phyloP scores from a whole-genome alignment of 2,329 filamentous ascomycete species.

The Aspergillus intermedius region DNA sequence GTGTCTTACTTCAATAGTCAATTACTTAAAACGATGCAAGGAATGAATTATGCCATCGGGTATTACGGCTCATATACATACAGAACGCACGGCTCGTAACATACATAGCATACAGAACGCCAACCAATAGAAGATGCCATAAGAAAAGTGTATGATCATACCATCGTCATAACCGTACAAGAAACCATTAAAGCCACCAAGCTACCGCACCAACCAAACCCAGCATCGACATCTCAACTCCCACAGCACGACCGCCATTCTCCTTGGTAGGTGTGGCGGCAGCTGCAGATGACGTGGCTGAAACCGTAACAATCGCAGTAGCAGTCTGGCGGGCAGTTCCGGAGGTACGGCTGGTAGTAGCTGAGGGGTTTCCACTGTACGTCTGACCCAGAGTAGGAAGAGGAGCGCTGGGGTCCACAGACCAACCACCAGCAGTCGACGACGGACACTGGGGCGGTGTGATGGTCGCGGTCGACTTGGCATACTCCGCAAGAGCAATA shows the following conservation, averaged over 20 bases:
- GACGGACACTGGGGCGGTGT: constrained; percentile 64
- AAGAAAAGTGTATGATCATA: neutral
- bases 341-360: neutral
- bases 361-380: constrained; percentile 8
- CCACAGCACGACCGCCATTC: constrained; percentile 11
- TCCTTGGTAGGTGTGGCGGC: constrained; percentile 7
- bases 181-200: constrained; percentile 16
- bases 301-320: constrained; percentile 7
- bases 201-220: constrained; percentile 15
- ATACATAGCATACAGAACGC: neutral
- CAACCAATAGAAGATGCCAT: neutral
- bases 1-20: too few species aligned
- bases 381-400: constrained; percentile 63
- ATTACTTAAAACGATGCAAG: too few species aligned
- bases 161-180: neutral
- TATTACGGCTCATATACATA: too few species aligned
- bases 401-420: constrained; percentile 61
- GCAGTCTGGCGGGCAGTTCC: constrained; percentile 5
- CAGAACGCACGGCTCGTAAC: neutral
- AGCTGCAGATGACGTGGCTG: constrained; percentile 1
- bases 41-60: too few species aligned
- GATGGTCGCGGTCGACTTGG: constrained; percentile 52
- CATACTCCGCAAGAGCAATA: constrained; percentile 60
- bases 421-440: constrained; percentile 64
- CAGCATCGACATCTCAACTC: constrained; percentile 15